Evolutionary conservation across 2,329 filamentous ascomycete genomes (phyloP), one percentile per base, ranked within the genome.

Genomic region (Geosmithia putterillii): DNA sequence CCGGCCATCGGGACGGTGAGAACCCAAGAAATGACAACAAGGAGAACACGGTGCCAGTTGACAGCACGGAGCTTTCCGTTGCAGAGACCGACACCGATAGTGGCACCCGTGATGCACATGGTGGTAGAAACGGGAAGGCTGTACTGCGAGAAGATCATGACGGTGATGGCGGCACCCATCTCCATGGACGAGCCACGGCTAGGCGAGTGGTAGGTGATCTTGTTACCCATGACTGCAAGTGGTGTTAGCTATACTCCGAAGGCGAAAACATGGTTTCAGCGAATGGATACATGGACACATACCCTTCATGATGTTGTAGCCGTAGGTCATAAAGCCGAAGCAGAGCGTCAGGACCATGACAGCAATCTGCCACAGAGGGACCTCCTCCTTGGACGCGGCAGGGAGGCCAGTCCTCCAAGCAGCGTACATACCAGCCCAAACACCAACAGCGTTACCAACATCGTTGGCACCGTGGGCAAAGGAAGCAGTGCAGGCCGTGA

Each of bases 241-340:
- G 6, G 7, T 25, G 45, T 54, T 47, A 55, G 49, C 47, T n/a
- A n/a, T n/a, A n/a, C n/a, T n/a, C n/a, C n/a, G 50, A 51, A 40
- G 32, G 7, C 10, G 23, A 25, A 50, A 46, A 53, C 48, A 15
- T 42, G 36, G n/a, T n/a, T n/a, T n/a, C 23, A 25, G 23, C n/a
- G 17, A 36, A 7, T 7, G 14, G 14, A n/a, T 6, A 36, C 6
- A 15, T 7, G 23, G 10, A 25, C 10, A 50, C 71, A 59, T 63
- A 78, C 74, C 78, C 66, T 84, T 86, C 82, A 87, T 86, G 64
- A 87, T 86, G 68, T 87, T 86, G 67, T 86, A 87, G 8, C 83
- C 83, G 53, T 86, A 87, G 14, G 82, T 86, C 55, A 80, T 69
- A 45, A 87, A 70, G 51, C 83, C 83, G 37, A 79, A 48, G 40